These are phyloP conservation scores for Stephania japonica DNA, from an alignment of 164 flowering plant genomes.

Conservation along the genomic window DNA sequence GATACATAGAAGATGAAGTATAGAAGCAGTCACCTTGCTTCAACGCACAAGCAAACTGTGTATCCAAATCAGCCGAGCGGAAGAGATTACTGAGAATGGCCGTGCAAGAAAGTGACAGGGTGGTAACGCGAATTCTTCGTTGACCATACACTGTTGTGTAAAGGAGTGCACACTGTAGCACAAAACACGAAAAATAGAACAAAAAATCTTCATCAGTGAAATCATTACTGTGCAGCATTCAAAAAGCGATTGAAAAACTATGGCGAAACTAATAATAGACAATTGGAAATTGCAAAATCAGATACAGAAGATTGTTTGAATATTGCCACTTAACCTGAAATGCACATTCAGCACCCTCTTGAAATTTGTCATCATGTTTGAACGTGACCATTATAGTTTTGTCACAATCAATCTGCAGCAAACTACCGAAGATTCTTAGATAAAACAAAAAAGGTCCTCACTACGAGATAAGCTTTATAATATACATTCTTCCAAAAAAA, in stretches of 20 bases:
- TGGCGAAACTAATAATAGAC: neutral
- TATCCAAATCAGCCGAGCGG: slow-evolving; percentile 91
- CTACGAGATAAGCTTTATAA: neutral
- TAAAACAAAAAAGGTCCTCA: neutral
- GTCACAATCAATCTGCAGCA: slow-evolving; percentile 93
- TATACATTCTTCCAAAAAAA: too few species aligned
- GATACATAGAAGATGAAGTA: neutral
- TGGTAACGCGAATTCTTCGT: slow-evolving; percentile 93
- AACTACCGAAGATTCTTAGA: neutral
- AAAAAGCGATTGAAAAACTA: neutral
- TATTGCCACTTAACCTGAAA: slow-evolving; percentile 53
- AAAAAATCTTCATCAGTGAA: neutral
- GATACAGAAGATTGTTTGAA: neutral
- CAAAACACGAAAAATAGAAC: neutral
- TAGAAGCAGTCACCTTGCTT: slow-evolving; percentile 68
- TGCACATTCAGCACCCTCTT: slow-evolving; percentile 78
- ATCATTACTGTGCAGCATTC: neutral
- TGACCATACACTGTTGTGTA: slow-evolving; percentile 94
- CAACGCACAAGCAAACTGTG: slow-evolving; percentile 78
- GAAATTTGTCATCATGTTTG: slow-evolving; percentile 84
- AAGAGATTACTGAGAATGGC: slow-evolving; percentile 75
- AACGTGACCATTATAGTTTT: slow-evolving; percentile 79
- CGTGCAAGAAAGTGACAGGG: slow-evolving; percentile 85
- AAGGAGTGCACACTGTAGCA: slow-evolving; percentile 89
- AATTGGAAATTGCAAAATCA: neutral